Conservation (phyloP, 139 green algal genomes). For the Mychonastes homosphaera region DNA sequence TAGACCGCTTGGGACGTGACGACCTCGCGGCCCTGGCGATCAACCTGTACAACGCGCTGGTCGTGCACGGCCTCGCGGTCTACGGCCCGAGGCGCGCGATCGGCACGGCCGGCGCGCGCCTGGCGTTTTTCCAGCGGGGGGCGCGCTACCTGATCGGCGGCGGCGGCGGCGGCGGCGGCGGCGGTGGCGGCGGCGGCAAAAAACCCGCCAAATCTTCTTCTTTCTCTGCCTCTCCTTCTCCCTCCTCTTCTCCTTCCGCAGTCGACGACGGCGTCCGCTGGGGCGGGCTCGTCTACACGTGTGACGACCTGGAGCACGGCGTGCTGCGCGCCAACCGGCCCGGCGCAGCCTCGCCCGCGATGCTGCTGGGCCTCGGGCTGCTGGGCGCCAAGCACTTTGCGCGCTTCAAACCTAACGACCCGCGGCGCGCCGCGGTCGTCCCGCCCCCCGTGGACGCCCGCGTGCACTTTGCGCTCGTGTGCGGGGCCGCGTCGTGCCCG, state of each 20-base stretch:
- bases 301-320: conserved; percentile 91
- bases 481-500: conserved; percentile 83
- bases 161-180: no score
- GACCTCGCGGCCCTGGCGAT: conserved; percentile 79
- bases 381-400: conserved; percentile 12
- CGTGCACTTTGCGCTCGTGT: conserved; percentile 94
- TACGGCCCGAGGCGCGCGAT: conserved; percentile 8
- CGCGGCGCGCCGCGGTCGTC: conserved; percentile 12
- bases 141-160: no score
- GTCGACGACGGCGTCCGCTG: no score
- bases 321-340: conserved; percentile 75
- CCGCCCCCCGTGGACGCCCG: conserved; percentile 60
- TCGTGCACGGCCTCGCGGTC: conserved; percentile 67
- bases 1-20: conserved; percentile 38
- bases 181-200: no score
- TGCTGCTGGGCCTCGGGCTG: conserved; percentile 16
- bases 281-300: conserved; percentile 51
- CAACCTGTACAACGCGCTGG: conserved; percentile 89
- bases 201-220: no score
- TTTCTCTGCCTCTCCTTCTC: no score
- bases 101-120: conserved; percentile 19
- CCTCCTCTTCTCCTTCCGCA: no score
- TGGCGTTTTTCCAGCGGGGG: conserved; percentile 44
- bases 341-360: conserved; percentile 8
- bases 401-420: conserved; percentile 26